These are phyloP conservation scores for Colletotrichum somersetense DNA, from an alignment of 2,329 filamentous ascomycete genomes.

Conservation along the genomic window DNA sequence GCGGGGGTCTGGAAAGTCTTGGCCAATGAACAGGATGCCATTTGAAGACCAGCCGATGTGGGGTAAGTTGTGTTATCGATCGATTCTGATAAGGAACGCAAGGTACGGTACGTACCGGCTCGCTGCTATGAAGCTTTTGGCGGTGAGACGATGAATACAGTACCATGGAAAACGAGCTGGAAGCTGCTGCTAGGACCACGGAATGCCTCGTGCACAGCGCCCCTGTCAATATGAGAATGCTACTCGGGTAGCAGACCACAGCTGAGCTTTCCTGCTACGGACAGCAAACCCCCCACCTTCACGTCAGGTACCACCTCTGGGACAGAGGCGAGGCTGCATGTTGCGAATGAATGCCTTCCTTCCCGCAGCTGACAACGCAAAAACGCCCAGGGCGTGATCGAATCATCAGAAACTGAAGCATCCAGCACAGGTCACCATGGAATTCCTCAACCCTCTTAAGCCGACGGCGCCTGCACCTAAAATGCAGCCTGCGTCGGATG, in stretches of 20 bases:
- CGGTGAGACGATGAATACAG: constrained; percentile 1
- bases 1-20: neutral
- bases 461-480: constrained; percentile 14
- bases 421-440: constrained; percentile 14
- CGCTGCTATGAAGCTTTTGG: neutral
- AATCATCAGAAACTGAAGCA: neutral
- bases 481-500: constrained; percentile 49
- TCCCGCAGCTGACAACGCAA: neutral
- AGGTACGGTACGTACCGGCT: neutral
- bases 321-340: constrained; percentile 5
- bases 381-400: neutral
- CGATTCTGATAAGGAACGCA: neutral
- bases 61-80: neutral
- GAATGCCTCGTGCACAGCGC: neutral
- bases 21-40: neutral
- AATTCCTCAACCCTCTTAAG: constrained; percentile 34
- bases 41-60: constrained; percentile 3
- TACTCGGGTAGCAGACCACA: neutral
- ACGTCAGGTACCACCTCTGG: neutral
- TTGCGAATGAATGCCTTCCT: constrained; percentile 26
- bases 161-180: neutral
- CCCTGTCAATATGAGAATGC: neutral
- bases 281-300: neutral
- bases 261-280: neutral
- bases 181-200: neutral